Percentiles rank a stretch among this genome's conserved stretches.
Conservation (phyloP, 305 asterid species). For the Fraxinus latifolia region DNA sequence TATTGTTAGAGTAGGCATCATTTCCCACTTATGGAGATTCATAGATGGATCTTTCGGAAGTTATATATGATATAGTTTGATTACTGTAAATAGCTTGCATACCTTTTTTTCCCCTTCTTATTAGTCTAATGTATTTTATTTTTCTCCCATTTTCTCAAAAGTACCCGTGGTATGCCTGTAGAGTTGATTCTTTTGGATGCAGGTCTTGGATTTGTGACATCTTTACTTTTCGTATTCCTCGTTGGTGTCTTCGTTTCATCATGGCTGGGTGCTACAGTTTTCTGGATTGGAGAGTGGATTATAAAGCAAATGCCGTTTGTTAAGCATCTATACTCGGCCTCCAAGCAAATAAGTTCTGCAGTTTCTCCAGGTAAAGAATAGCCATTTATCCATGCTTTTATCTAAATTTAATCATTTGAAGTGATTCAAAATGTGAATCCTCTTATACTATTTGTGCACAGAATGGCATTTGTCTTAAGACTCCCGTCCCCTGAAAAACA, state of each 20-base stretch:
- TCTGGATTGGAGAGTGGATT: constrained; percentile 93
- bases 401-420: not conserved
- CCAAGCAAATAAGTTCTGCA: constrained; percentile 93
- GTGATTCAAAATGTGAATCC: constrained; percentile 16
- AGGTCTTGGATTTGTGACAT: constrained; percentile 93
- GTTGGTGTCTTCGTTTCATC: constrained; percentile 84
- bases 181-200: constrained; percentile 32
- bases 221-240: constrained; percentile 70
- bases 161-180: constrained; percentile 23
- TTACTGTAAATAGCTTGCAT: not conserved
- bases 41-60: not conserved
- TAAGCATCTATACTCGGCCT: constrained; percentile 73
- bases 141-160: not conserved
- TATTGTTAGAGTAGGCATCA: not conserved
- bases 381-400: constrained; percentile 1
- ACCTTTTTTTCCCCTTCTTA: not conserved
- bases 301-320: constrained; percentile 88
- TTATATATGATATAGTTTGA: not conserved
- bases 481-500: not conserved
- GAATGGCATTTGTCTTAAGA: not conserved
- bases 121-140: not conserved
- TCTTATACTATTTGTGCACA: not conserved
- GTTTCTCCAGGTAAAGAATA: constrained; percentile 72
- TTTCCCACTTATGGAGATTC: not conserved
- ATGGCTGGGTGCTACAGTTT: constrained; percentile 87